Evolutionary conservation across 257 asterid species (phyloP), one percentile per base, ranked within the genome.

Genomic region (Hygrophila difformis): DNA sequence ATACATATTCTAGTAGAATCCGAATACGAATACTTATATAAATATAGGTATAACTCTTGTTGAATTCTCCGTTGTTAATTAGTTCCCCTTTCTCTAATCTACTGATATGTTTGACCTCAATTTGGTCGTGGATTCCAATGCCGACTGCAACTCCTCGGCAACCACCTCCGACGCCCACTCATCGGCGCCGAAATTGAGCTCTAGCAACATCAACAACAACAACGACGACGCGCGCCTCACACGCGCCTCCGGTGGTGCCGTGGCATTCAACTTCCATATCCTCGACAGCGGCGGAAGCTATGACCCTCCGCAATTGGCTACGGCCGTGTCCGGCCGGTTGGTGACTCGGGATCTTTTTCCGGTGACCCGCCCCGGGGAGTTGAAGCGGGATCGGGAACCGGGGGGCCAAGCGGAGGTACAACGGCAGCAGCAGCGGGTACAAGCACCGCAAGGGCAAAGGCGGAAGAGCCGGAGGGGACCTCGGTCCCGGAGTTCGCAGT

Each of bases 311-410:
- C 3, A 7, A 7, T 24, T 24, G 29, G 7, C 5, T 24, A 2
- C 29, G 29, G 7, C 29, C 29, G 29, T 3, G 29, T 24, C 29
- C 17, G 55, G 64, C 5, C n/a, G n/a, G n/a, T 35, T 63, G 45
- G 79, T 77, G 64, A 81, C 87, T 9, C 82, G 67, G 66, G 74
- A 78, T 51, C 71, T 81, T 10, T 81, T 81, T 36, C 93, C 93
- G 17, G 66, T 43, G 63, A 56, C 66, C 34, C 60, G 60, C 5
- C 7, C 29, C 29, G 29, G 29, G 29, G 29, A 24, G 62, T 13
- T 61, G 55, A 26, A 52, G 47, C 29, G 36, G 31, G 65, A 2
- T 7, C 29, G 29, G 29, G 5, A 24, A 24, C 29, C 3, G 29
- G 29, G 29, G 29, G 7, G 7, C 29, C 29, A 7, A 24, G 7